Percentiles rank a stretch among this genome's conserved stretches.
Evolutionary conservation across 352 stramenopile species (phyloP).

Genomic region (Phytophthora sp.): DNA sequence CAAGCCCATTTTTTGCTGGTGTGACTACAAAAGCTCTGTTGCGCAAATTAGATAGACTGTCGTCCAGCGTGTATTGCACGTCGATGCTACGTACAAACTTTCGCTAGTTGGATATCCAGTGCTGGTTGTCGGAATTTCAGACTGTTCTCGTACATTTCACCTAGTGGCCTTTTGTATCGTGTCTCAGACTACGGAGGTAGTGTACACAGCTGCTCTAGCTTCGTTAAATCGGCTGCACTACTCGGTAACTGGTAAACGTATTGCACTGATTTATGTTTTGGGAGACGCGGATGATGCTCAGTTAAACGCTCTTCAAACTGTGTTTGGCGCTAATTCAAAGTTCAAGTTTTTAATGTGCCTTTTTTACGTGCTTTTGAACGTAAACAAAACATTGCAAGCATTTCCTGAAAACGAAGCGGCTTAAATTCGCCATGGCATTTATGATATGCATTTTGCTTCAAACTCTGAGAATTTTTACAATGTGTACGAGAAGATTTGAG

Average conservation of each 20-base stretch:
- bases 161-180: conserved; percentile 20
- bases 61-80: conserved; percentile 1
- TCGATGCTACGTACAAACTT: conserved; percentile 24
- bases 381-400: conserved; percentile 12
- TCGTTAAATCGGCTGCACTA: not conserved
- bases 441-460: conserved; percentile 17
- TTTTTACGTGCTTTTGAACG: conserved; percentile 30
- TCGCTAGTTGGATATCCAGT: conserved; percentile 18
- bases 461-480: not conserved
- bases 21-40: conserved; percentile 4
- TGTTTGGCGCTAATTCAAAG: not conserved
- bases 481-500: too few species aligned
- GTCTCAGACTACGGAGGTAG: not conserved
- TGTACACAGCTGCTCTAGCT: not conserved
- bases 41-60: not conserved
- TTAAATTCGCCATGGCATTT: conserved; percentile 11
- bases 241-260: not conserved
- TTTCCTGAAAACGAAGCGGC: not conserved
- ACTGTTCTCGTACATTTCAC: conserved; percentile 20
- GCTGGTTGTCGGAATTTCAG: conserved; percentile 23
- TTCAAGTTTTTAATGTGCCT: conserved; percentile 32
- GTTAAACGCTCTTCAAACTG: not conserved
- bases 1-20: not conserved
- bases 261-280: not conserved
- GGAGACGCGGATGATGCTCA: not conserved